Percentiles rank a stretch among this genome's conserved stretches.
These are phyloP conservation scores for Gilbertella persicaria DNA, from an alignment of 371 early-diverging fungal species.

Conservation along the genomic window DNA sequence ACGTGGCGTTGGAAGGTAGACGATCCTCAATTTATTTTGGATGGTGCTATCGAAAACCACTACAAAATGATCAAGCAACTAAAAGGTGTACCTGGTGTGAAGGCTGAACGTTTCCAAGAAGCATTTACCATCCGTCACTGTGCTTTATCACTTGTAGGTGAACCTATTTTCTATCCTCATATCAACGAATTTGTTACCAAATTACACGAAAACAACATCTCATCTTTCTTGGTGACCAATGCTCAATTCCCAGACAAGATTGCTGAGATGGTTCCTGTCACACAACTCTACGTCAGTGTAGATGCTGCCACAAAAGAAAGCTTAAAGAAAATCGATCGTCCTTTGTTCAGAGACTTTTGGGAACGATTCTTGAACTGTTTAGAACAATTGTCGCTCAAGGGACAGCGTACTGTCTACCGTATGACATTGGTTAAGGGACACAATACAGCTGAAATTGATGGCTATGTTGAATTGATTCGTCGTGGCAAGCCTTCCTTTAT, in stretches of 20 bases:
- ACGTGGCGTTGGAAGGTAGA: constrained; percentile 82
- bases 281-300: constrained; percentile 81
- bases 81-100: constrained; percentile 80
- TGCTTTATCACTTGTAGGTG: constrained; percentile 74
- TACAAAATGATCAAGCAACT: constrained; percentile 81
- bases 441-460: constrained; percentile 72
- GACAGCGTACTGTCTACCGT: constrained; percentile 77
- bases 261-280: constrained; percentile 69
- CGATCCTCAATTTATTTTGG: constrained; percentile 70
- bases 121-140: constrained; percentile 72
- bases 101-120: constrained; percentile 75
- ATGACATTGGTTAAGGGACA: constrained; percentile 80
- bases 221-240: constrained; percentile 82
- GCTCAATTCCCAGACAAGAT: constrained; percentile 81
- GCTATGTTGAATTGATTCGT: constrained; percentile 73
- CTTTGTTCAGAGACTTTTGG: constrained; percentile 83
- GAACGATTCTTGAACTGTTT: constrained; percentile 75
- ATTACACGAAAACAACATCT: constrained; percentile 71
- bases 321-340: constrained; percentile 80
- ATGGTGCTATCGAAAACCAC: constrained; percentile 77
- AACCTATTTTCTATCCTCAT: constrained; percentile 84
- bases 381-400: constrained; percentile 67
- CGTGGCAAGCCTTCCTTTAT: constrained; percentile 80
- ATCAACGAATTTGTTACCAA: constrained; percentile 80
- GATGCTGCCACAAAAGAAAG: constrained; percentile 81